Base-by-base conservation (phyloP, 805 yeast genomes). In the Myxozyma neotropica region DNA sequence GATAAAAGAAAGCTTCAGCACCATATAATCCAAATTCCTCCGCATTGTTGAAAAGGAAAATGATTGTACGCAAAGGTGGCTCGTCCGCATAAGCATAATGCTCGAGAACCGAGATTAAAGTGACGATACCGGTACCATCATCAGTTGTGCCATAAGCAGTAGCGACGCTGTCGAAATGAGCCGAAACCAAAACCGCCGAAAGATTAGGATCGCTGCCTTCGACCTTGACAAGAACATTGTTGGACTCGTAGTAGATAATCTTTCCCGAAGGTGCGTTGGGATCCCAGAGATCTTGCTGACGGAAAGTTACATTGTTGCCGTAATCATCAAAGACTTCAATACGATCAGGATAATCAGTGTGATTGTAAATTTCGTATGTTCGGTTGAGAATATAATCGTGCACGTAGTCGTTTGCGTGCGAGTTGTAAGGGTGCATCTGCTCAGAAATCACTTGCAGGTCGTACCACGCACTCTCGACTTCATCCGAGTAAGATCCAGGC, bases 21-120 rank as follows among this genome's bases (percentile, higher is more conserved):
- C 97, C 97, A 57, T 86, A 75, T 35, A 92, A 77, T 0, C 96
- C 96, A 73, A 89, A 88, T 69, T 92, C 97, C 71, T 92, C 97
- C 69, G 90, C 83, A 71, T 91, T 89, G 73, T 92, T 92, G 75
- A 92, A 88, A 72, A 91, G 89, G 75, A 92, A 85, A 10, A 92
- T 78, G 13, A 92, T 74, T 1, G 94, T 87, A 57, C 97, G 79
- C 46, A 78, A 71, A 1, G 96, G 96, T 7, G 55, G 64, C 42
- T 68, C 35, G 36, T 55, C 60, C 24, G 63, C 46, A 47, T 44
- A 50, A 0, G 77, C 71, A 65, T 76, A 81, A 67, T 82, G 74
- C 42, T 83, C 79, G 59, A 91, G 74, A 2, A 88, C 75, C 1
- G 91, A 95, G 49, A 91, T 74, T 79, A 91, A 76, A 8, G 94